These are phyloP conservation scores for Fremontodendron californicum DNA, from an alignment of 345 rosid genomes.

Conservation along the genomic window DNA sequence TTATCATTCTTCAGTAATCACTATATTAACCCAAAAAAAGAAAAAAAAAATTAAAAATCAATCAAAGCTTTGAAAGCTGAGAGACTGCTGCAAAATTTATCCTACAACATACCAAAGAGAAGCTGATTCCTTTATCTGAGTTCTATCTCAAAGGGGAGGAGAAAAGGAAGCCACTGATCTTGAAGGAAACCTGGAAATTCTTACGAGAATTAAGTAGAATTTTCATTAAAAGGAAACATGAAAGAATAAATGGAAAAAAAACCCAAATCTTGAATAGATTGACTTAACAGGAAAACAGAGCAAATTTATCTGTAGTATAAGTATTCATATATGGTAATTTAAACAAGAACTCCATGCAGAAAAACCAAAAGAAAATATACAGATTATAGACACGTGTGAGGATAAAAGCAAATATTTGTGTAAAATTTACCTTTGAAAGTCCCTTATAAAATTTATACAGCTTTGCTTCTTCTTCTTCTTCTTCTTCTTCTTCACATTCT, in stretches of 20 bases:
- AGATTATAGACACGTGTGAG: too few species aligned
- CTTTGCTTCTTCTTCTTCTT: not conserved
- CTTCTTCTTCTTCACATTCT: constrained; percentile 26
- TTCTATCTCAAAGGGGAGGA: not conserved
- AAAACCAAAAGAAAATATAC: not conserved
- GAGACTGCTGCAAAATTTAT: not conserved
- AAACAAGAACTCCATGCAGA: not conserved
- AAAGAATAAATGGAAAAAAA: too few species aligned
- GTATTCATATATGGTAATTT: not conserved
- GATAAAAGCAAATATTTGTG: too few species aligned
- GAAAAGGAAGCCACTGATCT: not conserved
- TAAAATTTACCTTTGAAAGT: not conserved
- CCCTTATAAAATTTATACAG: not conserved
- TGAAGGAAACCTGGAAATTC: constrained; percentile 24
- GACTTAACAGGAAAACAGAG: not conserved
- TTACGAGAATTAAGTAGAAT: not conserved
- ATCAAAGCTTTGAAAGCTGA: not conserved
- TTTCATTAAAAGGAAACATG: not conserved
- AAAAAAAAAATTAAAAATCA: not conserved
- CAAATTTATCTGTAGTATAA: not conserved
- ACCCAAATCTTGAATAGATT: too few species aligned
- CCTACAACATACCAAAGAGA: constrained; percentile 8
- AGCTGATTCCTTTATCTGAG: not conserved
- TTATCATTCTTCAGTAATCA: not conserved
- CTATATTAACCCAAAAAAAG: too few species aligned